Evolutionary conservation across 352 stramenopile genomes (phyloP).

Genomic region (Pythium rishiriense): DNA sequence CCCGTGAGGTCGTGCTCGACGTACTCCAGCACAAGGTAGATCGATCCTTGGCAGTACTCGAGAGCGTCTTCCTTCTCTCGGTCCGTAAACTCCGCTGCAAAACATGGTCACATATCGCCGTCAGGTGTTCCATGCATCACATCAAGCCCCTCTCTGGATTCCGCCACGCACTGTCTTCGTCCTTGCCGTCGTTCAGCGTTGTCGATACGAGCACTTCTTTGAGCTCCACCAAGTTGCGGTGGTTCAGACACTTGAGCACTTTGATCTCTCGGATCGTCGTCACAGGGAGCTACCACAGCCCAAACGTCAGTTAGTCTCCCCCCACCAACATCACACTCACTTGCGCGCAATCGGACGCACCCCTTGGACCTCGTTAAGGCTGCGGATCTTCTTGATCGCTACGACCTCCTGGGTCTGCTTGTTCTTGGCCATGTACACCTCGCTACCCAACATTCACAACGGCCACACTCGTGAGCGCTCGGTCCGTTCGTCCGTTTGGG

Average conservation of each 20-base stretch:
- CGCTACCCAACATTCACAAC: slow-evolving; percentile 33
- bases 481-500: not conserved
- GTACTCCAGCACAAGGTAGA: slow-evolving; percentile 89
- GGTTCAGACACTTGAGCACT: slow-evolving; percentile 96
- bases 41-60: slow-evolving; percentile 85
- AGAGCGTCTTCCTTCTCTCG: slow-evolving; percentile 85
- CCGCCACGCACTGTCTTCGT: slow-evolving; percentile 34
- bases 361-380: slow-evolving; percentile 88
- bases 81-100: slow-evolving; percentile 73
- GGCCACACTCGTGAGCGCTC: not conserved
- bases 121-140: too few species aligned
- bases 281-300: slow-evolving; percentile 77
- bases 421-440: slow-evolving; percentile 90
- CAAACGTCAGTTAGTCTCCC: not conserved
- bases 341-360: slow-evolving; percentile 29
- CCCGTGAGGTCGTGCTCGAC: slow-evolving; percentile 89
- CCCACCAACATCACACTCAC: not conserved
- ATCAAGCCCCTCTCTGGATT: too few species aligned
- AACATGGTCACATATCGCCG: not conserved
- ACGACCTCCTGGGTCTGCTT: slow-evolving; percentile 83
- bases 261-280: slow-evolving; percentile 98
- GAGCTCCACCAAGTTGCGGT: slow-evolving; percentile 95
- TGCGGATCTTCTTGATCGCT: slow-evolving; percentile 91
- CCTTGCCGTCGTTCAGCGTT: slow-evolving; percentile 78
- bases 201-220: slow-evolving; percentile 94